Evolutionary conservation across 371 early-diverging fungal genomes (phyloP).

Genomic region (Cladochytrium tenue): DNA sequence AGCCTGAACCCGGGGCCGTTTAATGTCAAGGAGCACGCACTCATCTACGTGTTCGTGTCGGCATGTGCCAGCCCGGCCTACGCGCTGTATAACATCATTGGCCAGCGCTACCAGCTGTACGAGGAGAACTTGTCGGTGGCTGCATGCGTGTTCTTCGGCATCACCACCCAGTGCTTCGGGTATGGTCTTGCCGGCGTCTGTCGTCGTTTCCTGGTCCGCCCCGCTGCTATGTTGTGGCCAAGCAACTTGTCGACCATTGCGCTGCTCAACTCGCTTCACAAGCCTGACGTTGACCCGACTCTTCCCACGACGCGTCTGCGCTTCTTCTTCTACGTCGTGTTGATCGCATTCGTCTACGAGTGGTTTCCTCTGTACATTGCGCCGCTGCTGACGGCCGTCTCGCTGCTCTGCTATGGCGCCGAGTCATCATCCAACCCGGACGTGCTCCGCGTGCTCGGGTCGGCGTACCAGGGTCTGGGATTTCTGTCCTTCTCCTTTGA

Average conservation of each 20-base stretch:
- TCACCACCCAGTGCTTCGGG: slow-evolving; percentile 77
- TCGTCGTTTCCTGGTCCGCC: slow-evolving; percentile 71
- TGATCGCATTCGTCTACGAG: slow-evolving; percentile 69
- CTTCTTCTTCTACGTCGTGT: too few species aligned
- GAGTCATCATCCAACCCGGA: too few species aligned
- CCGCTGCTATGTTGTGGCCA: slow-evolving; percentile 78
- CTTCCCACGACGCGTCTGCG: too few species aligned
- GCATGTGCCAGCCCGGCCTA: slow-evolving; percentile 8
- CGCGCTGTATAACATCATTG: slow-evolving; percentile 19
- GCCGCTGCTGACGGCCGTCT: slow-evolving; percentile 68
- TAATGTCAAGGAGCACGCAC: slow-evolving; percentile 54
- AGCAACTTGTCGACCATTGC: slow-evolving; percentile 13
- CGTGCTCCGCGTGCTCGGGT: slow-evolving; percentile 13
- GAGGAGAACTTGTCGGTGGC: slow-evolving; percentile 8
- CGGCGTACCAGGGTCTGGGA: slow-evolving; percentile 36
- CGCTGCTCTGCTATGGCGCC: slow-evolving; percentile 73
- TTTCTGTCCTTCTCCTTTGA: slow-evolving; percentile 76
- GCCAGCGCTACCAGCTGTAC: slow-evolving; percentile 12
- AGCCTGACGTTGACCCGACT: slow-evolving; percentile 2
- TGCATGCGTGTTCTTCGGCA: slow-evolving; percentile 25
- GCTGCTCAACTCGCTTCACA: slow-evolving; percentile 9
- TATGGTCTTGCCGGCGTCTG: slow-evolving; percentile 80
- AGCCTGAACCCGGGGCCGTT: slow-evolving; percentile 54
- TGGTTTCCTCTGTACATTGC: slow-evolving; percentile 75
- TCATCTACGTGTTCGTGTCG: slow-evolving; percentile 34